Evolutionary conservation across 2,329 filamentous ascomycete species (phyloP).

Genomic region (Botryotinia narcissicola): DNA sequence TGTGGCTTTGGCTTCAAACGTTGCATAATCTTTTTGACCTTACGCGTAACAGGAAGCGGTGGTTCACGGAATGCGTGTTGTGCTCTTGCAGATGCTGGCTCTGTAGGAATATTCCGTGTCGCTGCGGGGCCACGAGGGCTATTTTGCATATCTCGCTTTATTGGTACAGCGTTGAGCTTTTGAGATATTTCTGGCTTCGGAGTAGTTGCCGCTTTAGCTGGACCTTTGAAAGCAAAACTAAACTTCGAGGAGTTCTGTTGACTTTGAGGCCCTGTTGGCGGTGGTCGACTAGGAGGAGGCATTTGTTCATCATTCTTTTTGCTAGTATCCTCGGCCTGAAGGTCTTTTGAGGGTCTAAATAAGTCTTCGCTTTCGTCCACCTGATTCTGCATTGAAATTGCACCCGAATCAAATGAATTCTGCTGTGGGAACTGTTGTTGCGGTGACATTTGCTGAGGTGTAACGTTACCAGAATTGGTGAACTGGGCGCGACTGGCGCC

Average conservation of each 20-base stretch:
- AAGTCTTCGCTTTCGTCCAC: slow-evolving; percentile 56
- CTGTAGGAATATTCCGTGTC: slow-evolving; percentile 49
- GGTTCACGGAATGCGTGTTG: slow-evolving; percentile 37
- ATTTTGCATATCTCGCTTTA: slow-evolving; percentile 29
- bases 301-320: slow-evolving; percentile 52
- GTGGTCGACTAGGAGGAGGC: slow-evolving; percentile 51
- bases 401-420: slow-evolving; percentile 25
- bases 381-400: slow-evolving; percentile 38
- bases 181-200: slow-evolving; percentile 63
- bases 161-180: slow-evolving; percentile 58
- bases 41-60: slow-evolving; percentile 46
- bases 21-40: slow-evolving; percentile 66
- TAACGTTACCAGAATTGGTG: slow-evolving; percentile 41
- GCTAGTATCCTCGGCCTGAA: slow-evolving; percentile 60
- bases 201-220: slow-evolving; percentile 56
- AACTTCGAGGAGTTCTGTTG: slow-evolving; percentile 62
- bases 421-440: slow-evolving; percentile 34
- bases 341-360: slow-evolving; percentile 62
- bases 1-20: slow-evolving; percentile 69
- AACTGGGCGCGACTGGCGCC: slow-evolving; percentile 50
- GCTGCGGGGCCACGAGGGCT: slow-evolving; percentile 42
- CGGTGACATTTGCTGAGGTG: slow-evolving; percentile 38
- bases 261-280: slow-evolving; percentile 44
- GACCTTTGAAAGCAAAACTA: slow-evolving; percentile 87
- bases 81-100: slow-evolving; percentile 50